phyloP scores from a whole-genome alignment of 345 rosid genomes.

The Eucalyptus paniculata region DNA sequence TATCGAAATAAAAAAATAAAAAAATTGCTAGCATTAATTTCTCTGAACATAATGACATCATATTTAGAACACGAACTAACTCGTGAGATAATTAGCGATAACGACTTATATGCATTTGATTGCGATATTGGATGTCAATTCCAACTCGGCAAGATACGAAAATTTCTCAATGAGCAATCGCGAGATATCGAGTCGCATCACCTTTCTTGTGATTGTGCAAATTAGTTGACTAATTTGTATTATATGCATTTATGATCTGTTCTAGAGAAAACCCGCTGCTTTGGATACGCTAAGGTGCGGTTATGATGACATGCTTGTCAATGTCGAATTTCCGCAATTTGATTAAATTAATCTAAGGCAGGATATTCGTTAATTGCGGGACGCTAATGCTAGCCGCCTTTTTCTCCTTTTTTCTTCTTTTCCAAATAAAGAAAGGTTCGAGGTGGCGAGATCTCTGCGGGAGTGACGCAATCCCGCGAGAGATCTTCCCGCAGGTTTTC shows the following conservation, averaged over 20 bases:
- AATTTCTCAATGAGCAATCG: background rate
- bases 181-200: fast-evolving
- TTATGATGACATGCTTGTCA: background rate
- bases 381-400: background rate
- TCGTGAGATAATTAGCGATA: fast-evolving
- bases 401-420: background rate
- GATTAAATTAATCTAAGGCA: background rate
- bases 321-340: background rate
- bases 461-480: background rate
- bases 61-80: background rate
- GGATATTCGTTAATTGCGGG: background rate
- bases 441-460: background rate
- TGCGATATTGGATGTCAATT: fast-evolving
- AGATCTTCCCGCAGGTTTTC: background rate
- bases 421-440: background rate
- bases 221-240: background rate
- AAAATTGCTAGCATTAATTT: background rate
- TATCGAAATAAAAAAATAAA: fast-evolving
- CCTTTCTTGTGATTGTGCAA: fast-evolving
- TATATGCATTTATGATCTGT: background rate
- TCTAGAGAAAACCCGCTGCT: background rate
- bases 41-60: fast-evolving
- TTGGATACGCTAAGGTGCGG: fast-evolving
- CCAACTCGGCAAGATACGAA: fast-evolving
- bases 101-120: fast-evolving